phyloP scores from a whole-genome alignment of 2,329 filamentous ascomycete species.

The Neofusicoccum parvum region DNA sequence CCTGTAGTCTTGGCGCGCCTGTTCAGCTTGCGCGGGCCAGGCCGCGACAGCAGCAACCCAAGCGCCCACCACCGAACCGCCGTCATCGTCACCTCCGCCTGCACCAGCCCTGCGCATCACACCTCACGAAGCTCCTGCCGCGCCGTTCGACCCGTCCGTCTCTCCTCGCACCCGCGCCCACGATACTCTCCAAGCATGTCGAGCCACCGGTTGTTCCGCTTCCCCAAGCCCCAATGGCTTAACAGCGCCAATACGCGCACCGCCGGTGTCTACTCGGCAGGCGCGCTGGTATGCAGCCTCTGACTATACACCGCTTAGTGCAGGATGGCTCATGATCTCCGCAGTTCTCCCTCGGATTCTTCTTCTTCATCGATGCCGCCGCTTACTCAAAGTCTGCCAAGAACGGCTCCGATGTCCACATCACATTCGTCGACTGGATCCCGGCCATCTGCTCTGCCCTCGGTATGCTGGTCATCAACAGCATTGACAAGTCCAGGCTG shows the following conservation, averaged over 20 bases:
- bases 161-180: background rate
- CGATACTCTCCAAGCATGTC: constrained; percentile 38
- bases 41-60: constrained; percentile 13
- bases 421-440: constrained; percentile 74
- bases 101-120: background rate
- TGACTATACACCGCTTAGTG: background rate
- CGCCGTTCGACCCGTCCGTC: background rate
- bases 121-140: background rate
- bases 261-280: constrained; percentile 66
- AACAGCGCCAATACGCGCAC: constrained; percentile 66
- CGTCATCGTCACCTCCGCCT: constrained; percentile 13
- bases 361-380: constrained; percentile 68
- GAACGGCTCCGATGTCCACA: constrained; percentile 64
- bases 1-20: background rate
- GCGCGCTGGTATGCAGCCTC: constrained; percentile 59
- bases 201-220: constrained; percentile 65
- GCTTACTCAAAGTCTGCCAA: constrained; percentile 63
- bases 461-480: constrained; percentile 73
- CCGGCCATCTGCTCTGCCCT: constrained; percentile 69
- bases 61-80: constrained; percentile 13
- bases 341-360: constrained; percentile 70
- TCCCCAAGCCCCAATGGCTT: constrained; percentile 67
- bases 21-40: constrained; percentile 1
- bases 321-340: constrained; percentile 7
- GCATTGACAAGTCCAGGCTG: constrained; percentile 68